These are phyloP conservation scores for Neurospora cerealis DNA, from an alignment of 495 filamentous ascomycete species.

Conservation along the genomic window DNA sequence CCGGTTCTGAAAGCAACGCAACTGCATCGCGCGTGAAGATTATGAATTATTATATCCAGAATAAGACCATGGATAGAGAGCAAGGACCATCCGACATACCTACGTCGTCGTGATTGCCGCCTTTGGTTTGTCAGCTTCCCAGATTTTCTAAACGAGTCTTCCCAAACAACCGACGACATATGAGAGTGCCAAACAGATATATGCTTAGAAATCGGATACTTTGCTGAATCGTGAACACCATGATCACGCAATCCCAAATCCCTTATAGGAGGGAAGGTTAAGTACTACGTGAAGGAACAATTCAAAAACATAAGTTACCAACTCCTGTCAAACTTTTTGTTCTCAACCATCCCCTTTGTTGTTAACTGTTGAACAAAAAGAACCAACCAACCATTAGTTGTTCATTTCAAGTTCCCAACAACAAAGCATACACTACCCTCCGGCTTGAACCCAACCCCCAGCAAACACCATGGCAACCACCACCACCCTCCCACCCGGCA, in stretches of 20 bases:
- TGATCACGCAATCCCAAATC: neutral
- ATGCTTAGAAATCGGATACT: neutral
- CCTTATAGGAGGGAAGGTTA: neutral
- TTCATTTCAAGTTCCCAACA: neutral
- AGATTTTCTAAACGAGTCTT: neutral
- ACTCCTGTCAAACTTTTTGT: neutral
- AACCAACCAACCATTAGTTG: neutral
- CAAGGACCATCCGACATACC: neutral
- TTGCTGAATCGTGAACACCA: neutral
- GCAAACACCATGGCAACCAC: neutral
- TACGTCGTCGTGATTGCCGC: neutral
- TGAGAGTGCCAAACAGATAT: neutral
- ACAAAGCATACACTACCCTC: neutral
- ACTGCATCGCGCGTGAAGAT: neutral
- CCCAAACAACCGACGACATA: neutral
- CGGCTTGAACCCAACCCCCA: neutral
- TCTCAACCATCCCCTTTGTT: neutral
- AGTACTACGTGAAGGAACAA: neutral
- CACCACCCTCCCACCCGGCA: constrained; percentile 6
- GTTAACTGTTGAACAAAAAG: neutral
- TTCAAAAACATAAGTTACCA: neutral
- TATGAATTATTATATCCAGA: neutral
- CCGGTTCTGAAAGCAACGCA: neutral
- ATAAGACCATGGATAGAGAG: neutral
- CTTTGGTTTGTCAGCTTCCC: neutral